Base-by-base conservation (phyloP, 257 asterid species). In the Sherardia arvensis region DNA sequence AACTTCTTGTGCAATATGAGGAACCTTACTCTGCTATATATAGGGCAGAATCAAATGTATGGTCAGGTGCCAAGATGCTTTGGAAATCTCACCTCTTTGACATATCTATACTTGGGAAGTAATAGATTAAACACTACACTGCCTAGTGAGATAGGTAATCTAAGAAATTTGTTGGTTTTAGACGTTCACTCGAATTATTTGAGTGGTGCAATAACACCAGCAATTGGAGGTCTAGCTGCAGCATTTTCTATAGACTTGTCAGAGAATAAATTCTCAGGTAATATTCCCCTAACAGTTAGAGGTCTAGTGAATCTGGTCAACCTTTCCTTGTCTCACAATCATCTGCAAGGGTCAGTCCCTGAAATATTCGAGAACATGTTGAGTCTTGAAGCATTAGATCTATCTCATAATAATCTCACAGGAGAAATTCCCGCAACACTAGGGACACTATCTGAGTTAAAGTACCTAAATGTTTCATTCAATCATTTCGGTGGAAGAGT, bases 11-110 rank as follows among this genome's bases (percentile, higher is more conserved):
- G 73, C 32, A n/a, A 5, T 25, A 32, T 62, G 29, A 30, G 22
- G 45, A 12, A 53, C 1, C 56, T 69, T 5, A 8, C n/a, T 2
- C 14, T 1, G 14, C 1, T 61, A 28, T 10, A 21, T 6, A 27
- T 61, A 0, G 51, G 62, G 0, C 2, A 22, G 3, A 69, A 69
- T n/a, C 60, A 61, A 20, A 33, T 61, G 0, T 3, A 1, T 0
- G 67, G 68, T 32, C 61, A 17, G 1, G 8, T 61, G 4, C 73
- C 68, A 53, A 26, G 11, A 0, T 69, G 68, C 53, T 25, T 69
- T 22, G 68, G 68, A 7, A 53, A 69, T 49, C 10, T 69, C 8
- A 18, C 55, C 25, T 15, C 62, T 30, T 18, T 69, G 1, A 59
- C 62, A 53, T 1, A 17, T 18, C 43, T 66, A 10, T 8, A 25